These are phyloP conservation scores for Exophiala aquamarina DNA, from an alignment of 2,329 filamentous ascomycete genomes.

Conservation along the genomic window DNA sequence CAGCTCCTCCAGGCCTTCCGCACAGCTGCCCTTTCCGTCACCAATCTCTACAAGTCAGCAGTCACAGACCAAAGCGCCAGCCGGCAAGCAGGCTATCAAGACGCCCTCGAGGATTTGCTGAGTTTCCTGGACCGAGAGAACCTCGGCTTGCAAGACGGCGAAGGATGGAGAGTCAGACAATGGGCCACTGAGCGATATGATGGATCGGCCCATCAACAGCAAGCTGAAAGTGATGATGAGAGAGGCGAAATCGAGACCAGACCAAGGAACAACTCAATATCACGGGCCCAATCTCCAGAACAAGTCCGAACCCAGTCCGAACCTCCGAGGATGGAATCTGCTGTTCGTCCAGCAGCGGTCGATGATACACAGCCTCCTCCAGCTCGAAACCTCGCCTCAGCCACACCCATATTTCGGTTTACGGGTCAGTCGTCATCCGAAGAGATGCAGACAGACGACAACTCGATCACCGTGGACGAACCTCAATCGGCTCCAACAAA, in stretches of 20 bases:
- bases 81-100: slow-evolving; percentile 82
- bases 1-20: slow-evolving; percentile 84
- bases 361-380: slow-evolving; percentile 32
- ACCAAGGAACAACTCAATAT: slow-evolving; percentile 21
- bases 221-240: slow-evolving; percentile 46
- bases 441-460: slow-evolving; percentile 45
- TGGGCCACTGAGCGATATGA: slow-evolving; percentile 56
- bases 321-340: slow-evolving; percentile 12
- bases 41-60: slow-evolving; percentile 93
- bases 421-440: slow-evolving; percentile 23
- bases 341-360: slow-evolving; percentile 27
- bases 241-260: slow-evolving; percentile 35
- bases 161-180: slow-evolving; percentile 66
- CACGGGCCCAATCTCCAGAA: slow-evolving; percentile 33
- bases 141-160: slow-evolving; percentile 74
- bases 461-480: slow-evolving; percentile 19
- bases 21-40: slow-evolving; percentile 87
- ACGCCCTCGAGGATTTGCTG: slow-evolving; percentile 89
- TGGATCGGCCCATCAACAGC: slow-evolving; percentile 33
- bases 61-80: slow-evolving; percentile 74
- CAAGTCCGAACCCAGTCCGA: slow-evolving; percentile 18
- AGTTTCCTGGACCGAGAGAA: slow-evolving; percentile 79
- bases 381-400: slow-evolving; percentile 1
- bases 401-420: slow-evolving; percentile 24
- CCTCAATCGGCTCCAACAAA: slow-evolving; percentile 26